These are phyloP conservation scores for Chloromonas sp. DNA, from an alignment of 163 green algal species.

Conservation along the genomic window DNA sequence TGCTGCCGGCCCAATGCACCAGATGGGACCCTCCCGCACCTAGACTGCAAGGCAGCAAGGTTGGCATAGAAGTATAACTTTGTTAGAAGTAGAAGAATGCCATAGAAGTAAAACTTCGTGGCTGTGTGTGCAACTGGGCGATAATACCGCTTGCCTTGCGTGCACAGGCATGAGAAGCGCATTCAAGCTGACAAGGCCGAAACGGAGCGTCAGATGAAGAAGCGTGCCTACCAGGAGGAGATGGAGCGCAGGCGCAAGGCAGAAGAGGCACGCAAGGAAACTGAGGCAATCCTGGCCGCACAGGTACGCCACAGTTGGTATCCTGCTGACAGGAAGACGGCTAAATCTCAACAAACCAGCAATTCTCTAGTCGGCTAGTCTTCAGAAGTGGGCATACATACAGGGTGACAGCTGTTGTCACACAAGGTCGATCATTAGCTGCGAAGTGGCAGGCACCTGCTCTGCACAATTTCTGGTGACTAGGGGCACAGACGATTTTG, in stretches of 20 bases:
- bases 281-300: slow-evolving; percentile 56
- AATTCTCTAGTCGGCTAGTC: too few species aligned
- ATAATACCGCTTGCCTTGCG: neutral
- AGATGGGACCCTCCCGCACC: neutral
- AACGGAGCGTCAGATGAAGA: slow-evolving; percentile 51
- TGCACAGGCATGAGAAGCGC: slow-evolving; percentile 40
- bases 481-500: too few species aligned
- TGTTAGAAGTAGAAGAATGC: neutral
- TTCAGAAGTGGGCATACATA: too few species aligned
- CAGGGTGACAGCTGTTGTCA: too few species aligned
- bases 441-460: too few species aligned
- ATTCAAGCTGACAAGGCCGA: slow-evolving; percentile 45
- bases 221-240: slow-evolving; percentile 51
- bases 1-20: neutral
- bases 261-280: slow-evolving; percentile 56
- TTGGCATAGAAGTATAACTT: neutral
- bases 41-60: neutral
- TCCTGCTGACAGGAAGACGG: neutral
- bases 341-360: neutral
- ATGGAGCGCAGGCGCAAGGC: slow-evolving; percentile 64
- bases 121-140: slow-evolving; percentile 10
- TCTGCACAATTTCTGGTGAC: too few species aligned
- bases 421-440: too few species aligned
- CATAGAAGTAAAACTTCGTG: neutral
- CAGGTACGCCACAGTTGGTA: slow-evolving; percentile 10